These are phyloP conservation scores for Camellia lanceoleosa DNA, from an alignment of 148 eudicot genomes.

Conservation along the genomic window DNA sequence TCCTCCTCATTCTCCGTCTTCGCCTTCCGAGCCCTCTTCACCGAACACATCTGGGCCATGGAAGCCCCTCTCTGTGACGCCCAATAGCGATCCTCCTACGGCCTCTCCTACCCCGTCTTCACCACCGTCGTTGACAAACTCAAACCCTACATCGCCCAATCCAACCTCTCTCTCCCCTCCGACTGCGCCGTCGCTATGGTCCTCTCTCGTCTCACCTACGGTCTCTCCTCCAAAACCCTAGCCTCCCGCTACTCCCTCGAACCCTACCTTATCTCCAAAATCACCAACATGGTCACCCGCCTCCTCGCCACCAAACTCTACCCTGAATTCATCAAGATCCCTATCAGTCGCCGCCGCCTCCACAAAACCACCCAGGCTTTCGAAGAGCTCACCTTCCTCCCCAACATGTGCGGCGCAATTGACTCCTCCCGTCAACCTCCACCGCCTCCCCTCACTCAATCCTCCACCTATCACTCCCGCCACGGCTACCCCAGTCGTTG, in stretches of 20 bases:
- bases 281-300: constrained; percentile 93
- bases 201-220: constrained; percentile 68
- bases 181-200: constrained; percentile 97
- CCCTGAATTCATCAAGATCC: constrained; percentile 85
- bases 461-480: constrained; percentile 33
- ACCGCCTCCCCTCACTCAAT: constrained; percentile 33
- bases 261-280: constrained; percentile 82
- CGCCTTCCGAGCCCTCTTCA: constrained; percentile 83
- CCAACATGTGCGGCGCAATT: constrained; percentile 79
- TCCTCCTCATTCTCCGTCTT: constrained; percentile 61
- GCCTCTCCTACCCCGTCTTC: constrained; percentile 84
- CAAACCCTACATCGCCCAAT: constrained; percentile 65
- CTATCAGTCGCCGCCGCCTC: constrained; percentile 64
- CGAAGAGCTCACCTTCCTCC: constrained; percentile 59
- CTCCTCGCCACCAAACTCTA: constrained; percentile 78
- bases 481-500: constrained; percentile 68
- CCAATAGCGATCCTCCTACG: constrained; percentile 73
- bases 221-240: constrained; percentile 53
- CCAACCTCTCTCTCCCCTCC: constrained; percentile 79
- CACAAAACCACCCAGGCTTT: constrained; percentile 70
- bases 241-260: constrained; percentile 71
- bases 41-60: constrained; percentile 86
- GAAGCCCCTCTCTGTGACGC: constrained; percentile 77
- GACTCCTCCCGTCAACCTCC: constrained; percentile 50
- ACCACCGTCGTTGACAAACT: constrained; percentile 78